Evolutionary conservation across 129 eudicot genomes (phyloP).

Genomic region (Flaveria linearis): DNA sequence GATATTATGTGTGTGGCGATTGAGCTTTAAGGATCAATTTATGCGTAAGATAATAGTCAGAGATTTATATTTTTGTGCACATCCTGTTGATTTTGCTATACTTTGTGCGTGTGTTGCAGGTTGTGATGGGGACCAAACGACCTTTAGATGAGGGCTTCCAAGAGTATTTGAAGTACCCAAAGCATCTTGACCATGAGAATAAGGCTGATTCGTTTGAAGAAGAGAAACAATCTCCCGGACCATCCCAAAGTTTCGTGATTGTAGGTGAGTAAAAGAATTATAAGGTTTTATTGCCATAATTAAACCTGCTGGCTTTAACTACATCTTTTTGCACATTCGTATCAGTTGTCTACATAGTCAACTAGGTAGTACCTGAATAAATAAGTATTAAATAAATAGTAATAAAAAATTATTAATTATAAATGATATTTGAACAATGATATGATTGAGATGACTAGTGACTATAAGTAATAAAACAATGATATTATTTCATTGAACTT

Average conservation of each 20-base stretch:
- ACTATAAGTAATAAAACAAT: too few relatives aligned
- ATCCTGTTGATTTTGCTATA: neutral
- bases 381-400: too few relatives aligned
- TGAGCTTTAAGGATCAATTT: neutral
- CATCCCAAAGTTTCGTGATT: constrained; percentile 24
- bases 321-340: neutral
- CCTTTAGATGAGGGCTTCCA: constrained; percentile 51
- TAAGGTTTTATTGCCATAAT: neutral
- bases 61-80: constrained; percentile 1
- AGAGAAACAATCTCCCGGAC: constrained; percentile 20
- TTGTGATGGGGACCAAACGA: constrained; percentile 53
- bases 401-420: too few relatives aligned
- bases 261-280: constrained; percentile 32
- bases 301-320: neutral
- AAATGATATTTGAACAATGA: too few relatives aligned
- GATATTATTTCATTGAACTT: too few relatives aligned
- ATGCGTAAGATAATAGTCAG: constrained; percentile 4
- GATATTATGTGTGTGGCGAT: neutral
- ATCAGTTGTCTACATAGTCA: neutral
- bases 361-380: too few relatives aligned
- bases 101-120: constrained; percentile 34
- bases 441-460: too few relatives aligned
- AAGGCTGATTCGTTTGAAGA: constrained; percentile 24
- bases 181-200: constrained; percentile 35
- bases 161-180: constrained; percentile 48